A percentile compares a stretch with the other conserved stretches of the same genome.
Evolutionary conservation across 2,329 filamentous ascomycete genomes (phyloP).

Genomic region (Fusarium humuli): DNA sequence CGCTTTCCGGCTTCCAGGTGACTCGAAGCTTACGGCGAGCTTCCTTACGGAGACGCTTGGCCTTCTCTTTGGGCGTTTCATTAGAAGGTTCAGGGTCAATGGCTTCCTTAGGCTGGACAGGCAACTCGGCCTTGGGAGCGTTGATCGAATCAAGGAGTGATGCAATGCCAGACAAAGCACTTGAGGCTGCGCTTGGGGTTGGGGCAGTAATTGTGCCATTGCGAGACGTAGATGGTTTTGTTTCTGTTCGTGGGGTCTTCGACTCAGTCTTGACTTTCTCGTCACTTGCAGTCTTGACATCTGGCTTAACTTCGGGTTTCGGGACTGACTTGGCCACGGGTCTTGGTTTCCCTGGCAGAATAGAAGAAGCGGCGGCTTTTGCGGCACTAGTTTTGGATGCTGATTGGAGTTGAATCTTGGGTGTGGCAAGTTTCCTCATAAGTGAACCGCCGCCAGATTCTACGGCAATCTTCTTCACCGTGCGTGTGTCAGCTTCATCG

Average conservation of each 20-base stretch:
- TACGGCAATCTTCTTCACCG: conserved; percentile 57
- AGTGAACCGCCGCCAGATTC: conserved; percentile 54
- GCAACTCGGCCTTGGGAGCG: conserved; percentile 54
- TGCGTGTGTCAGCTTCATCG: conserved; percentile 55
- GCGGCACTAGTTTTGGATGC: conserved; percentile 47
- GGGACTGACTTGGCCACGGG: conserved; percentile 55
- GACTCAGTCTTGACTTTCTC: conserved; percentile 50
- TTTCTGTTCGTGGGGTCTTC: conserved; percentile 47
- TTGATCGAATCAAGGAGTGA: conserved; percentile 65
- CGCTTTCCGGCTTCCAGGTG: conserved; percentile 74
- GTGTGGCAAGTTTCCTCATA: conserved; percentile 56
- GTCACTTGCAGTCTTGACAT: conserved; percentile 46
- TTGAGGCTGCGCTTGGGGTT: conserved; percentile 43
- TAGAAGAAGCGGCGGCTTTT: conserved; percentile 50
- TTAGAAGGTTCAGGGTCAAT: conserved; percentile 59
- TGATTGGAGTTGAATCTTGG: conserved; percentile 49
- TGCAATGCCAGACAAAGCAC: conserved; percentile 62
- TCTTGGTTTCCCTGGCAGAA: conserved; percentile 63
- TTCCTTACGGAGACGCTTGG: conserved; percentile 78
- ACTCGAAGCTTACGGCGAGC: conserved; percentile 77
- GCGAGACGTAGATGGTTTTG: conserved; percentile 45
- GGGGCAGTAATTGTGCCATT: conserved; percentile 47
- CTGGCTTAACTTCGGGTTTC: conserved; percentile 52
- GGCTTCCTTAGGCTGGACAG: conserved; percentile 64
- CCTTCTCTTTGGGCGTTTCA: conserved; percentile 77